phyloP scores from a whole-genome alignment of 106 monocot genomes.

The Posidonia australis region DNA sequence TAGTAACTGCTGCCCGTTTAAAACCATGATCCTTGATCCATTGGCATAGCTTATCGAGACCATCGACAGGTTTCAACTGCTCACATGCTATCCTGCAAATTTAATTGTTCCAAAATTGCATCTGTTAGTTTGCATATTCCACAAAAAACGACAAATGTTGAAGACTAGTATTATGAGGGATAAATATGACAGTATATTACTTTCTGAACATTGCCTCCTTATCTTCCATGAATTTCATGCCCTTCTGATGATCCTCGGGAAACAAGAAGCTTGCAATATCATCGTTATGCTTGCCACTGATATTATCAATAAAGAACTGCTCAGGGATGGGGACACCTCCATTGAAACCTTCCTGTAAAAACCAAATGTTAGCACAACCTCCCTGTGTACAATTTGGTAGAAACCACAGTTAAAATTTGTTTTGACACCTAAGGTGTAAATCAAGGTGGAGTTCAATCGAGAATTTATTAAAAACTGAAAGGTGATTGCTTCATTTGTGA shows the following conservation, averaged over 20 bases:
- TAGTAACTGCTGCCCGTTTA: constrained; percentile 83
- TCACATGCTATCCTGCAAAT: constrained; percentile 43
- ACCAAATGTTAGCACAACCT: neutral
- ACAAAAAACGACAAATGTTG: neutral
- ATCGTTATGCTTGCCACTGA: constrained; percentile 61
- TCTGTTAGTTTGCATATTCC: too few species aligned
- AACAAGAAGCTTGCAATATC: constrained; percentile 45
- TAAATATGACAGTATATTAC: constrained; percentile 12
- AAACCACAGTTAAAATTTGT: too few species aligned
- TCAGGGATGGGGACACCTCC: constrained; percentile 57
- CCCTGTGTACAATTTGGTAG: too few species aligned
- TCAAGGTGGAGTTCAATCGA: too few species aligned
- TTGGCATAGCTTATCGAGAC: constrained; percentile 54
- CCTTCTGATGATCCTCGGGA: constrained; percentile 45
- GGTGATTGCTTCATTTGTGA: neutral
- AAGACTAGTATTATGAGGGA: neutral
- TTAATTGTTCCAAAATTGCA: too few species aligned
- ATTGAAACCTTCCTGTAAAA: constrained; percentile 48
- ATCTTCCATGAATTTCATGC: constrained; percentile 65
- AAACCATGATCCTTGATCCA: constrained; percentile 54
- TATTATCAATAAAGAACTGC: constrained; percentile 37
- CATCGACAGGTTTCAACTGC: constrained; percentile 44
- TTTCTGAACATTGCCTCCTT: constrained; percentile 64
- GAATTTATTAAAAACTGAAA: too few species aligned
- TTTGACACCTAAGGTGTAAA: too few species aligned